These are phyloP conservation scores for Polymyxa betae DNA, from an alignment of 208 protist species.

Conservation along the genomic window DNA sequence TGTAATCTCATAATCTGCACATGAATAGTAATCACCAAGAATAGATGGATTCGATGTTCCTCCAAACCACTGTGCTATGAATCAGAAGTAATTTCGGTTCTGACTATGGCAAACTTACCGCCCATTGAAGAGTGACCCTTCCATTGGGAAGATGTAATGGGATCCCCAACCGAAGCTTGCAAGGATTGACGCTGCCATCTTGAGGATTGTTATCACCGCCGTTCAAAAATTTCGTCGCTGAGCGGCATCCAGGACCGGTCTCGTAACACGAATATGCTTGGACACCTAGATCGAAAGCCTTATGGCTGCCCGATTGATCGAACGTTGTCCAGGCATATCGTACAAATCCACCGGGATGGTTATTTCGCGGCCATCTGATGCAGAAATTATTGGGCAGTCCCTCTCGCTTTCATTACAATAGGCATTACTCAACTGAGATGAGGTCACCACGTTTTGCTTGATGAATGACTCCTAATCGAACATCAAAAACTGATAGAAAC, in stretches of 20 bases:
- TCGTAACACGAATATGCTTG: neutral
- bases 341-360: neutral
- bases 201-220: neutral
- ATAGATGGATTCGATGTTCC: neutral
- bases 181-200: neutral
- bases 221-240: neutral
- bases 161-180: neutral
- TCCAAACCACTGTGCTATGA: neutral
- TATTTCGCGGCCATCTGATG: neutral
- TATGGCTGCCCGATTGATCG: neutral
- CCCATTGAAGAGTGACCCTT: neutral
- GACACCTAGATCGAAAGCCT: neutral
- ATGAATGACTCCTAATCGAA: neutral
- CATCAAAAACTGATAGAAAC: neutral
- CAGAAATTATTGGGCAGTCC: neutral
- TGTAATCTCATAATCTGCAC: neutral
- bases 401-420: neutral
- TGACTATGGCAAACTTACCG: neutral
- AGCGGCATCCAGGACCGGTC: neutral
- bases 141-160: neutral
- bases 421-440: neutral
- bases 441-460: neutral
- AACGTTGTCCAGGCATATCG: neutral
- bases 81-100: neutral
- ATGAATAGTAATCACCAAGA: neutral